Conservation (phyloP, 2,329 filamentous ascomycete genomes). For the Diaporthe ampelina region DNA sequence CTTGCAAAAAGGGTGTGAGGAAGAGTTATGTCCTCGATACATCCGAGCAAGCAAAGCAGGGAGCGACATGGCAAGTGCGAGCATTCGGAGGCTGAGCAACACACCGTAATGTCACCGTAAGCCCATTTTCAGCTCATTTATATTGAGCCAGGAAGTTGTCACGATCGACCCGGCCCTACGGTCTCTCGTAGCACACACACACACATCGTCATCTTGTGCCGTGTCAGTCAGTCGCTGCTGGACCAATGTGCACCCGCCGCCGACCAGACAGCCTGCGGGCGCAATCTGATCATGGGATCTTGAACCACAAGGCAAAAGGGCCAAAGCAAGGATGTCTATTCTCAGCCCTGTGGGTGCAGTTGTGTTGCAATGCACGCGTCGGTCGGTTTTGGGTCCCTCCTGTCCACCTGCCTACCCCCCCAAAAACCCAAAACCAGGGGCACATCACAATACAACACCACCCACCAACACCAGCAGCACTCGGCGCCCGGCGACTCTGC, state of each 20-base stretch:
- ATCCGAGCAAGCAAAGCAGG: background rate
- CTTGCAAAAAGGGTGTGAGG: background rate
- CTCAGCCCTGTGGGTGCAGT: slow-evolving; percentile 38
- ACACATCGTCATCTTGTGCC: background rate
- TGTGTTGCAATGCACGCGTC: slow-evolving; percentile 15
- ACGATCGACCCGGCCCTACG: slow-evolving; percentile 9
- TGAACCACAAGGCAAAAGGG: no score
- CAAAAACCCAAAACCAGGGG: slow-evolving; percentile 27
- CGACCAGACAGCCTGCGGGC: slow-evolving; percentile 29
- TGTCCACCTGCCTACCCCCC: background rate
- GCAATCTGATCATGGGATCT: slow-evolving; percentile 28
- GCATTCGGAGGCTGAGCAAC: slow-evolving; percentile 15
- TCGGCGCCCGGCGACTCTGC: slow-evolving; percentile 1
- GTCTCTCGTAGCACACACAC: background rate
- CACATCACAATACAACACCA: background rate
- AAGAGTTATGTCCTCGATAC: background rate
- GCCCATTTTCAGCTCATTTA: slow-evolving; percentile 3
- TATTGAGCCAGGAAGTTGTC: background rate
- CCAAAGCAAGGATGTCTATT: slow-evolving; percentile 34
- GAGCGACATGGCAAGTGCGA: background rate
- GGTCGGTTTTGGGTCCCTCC: background rate
- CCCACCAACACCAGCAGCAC: background rate
- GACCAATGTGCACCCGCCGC: background rate
- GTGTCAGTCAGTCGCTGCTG: background rate
- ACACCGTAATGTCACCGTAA: background rate